phyloP scores from a whole-genome alignment of 1,284 basidiomycete genomes.

The Apiotrichum sp. region DNA sequence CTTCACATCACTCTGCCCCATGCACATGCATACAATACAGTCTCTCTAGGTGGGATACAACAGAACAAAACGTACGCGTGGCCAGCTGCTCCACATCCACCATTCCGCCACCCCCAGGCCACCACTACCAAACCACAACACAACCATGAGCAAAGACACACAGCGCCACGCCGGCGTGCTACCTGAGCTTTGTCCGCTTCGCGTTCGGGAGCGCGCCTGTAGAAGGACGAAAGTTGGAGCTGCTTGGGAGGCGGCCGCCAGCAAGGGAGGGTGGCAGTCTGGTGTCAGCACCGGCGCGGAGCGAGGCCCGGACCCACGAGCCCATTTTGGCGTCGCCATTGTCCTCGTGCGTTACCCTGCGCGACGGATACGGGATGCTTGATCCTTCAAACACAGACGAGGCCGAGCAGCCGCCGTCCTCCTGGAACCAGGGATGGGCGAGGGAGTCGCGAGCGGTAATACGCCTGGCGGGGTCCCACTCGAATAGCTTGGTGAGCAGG shows the following conservation, averaged over 20 bases:
- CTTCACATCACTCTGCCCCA: not conserved
- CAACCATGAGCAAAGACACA: not conserved
- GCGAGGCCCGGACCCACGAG: constrained; percentile 30
- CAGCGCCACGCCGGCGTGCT: constrained; percentile 1
- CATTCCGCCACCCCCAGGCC: not conserved
- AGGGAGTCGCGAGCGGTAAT: constrained; percentile 77
- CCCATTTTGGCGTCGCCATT: constrained; percentile 49
- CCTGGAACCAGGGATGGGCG: constrained; percentile 58
- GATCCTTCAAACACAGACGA: constrained; percentile 45
- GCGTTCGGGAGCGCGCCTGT: constrained; percentile 19
- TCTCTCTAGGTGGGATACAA: not conserved
- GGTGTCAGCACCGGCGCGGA: constrained; percentile 1
- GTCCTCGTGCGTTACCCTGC: constrained; percentile 53
- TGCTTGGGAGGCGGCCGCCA: constrained; percentile 33
- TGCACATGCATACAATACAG: constrained; percentile 2
- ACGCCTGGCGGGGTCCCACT: constrained; percentile 82
- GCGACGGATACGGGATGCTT: constrained; percentile 47
- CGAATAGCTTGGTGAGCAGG: constrained; percentile 72
- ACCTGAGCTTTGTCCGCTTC: constrained; percentile 32
- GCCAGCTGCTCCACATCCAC: no score
- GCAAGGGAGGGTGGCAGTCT: constrained; percentile 40
- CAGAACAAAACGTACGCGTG: not conserved
- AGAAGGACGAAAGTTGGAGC: constrained; percentile 40
- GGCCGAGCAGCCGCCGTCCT: constrained; percentile 44
- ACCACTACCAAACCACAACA: not conserved